Conservation (phyloP, 176 grass and related monocot species). For the Neostapfia colusana region DNA sequence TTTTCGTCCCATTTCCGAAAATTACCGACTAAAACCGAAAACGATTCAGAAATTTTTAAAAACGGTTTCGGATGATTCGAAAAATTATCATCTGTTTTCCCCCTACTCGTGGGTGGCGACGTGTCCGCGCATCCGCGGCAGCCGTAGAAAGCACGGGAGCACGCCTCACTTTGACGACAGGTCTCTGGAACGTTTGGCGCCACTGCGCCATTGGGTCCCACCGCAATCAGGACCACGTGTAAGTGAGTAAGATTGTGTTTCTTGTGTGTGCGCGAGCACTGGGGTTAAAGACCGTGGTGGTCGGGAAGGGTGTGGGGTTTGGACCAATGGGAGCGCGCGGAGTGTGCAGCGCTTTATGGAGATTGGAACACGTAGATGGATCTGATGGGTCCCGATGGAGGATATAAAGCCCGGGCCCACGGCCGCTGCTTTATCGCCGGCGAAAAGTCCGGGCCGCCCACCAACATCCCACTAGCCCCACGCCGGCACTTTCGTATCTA, state of each 20-base stretch:
- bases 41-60: too few relatives aligned
- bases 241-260: fast-evolving
- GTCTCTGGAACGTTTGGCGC: fast-evolving
- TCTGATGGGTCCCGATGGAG: background rate
- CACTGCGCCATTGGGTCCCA: fast-evolving
- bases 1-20: too few relatives aligned
- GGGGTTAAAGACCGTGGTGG: background rate
- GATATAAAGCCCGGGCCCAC: background rate
- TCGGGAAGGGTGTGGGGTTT: background rate
- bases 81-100: too few relatives aligned
- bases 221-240: fast-evolving
- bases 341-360: conserved; percentile 31
- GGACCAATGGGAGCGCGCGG: conserved; percentile 43
- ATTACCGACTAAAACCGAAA: too few relatives aligned
- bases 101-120: too few relatives aligned
- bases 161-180: background rate
- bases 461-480: conserved; percentile 27
- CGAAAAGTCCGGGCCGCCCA: background rate
- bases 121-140: background rate
- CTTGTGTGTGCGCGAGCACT: fast-evolving
- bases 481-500: background rate
- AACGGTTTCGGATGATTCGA: too few relatives aligned
- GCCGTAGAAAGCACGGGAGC: conserved; percentile 15
- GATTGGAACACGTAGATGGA: conserved; percentile 44
- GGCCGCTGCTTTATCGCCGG: conserved; percentile 14